These are phyloP conservation scores for Gnomoniopsis sp. DNA, from an alignment of 2,329 filamentous ascomycete genomes.

Conservation along the genomic window DNA sequence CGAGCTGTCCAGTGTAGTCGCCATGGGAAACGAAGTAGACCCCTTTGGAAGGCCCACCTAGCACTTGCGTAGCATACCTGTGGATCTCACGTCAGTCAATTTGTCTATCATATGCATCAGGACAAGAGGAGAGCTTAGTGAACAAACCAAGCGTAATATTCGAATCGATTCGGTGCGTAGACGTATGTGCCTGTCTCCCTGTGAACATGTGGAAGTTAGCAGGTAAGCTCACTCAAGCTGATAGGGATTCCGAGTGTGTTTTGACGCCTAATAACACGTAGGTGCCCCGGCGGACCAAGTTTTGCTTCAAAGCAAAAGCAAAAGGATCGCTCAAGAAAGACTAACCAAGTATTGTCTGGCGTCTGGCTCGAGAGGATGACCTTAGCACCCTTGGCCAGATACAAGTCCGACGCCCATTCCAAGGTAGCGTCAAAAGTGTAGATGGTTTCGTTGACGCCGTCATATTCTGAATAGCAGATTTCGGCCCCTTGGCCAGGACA, in stretches of 20 bases:
- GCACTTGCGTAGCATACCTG: slow-evolving; percentile 33
- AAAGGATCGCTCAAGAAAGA: too few species aligned
- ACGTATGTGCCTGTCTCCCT: slow-evolving; percentile 49
- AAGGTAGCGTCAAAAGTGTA: slow-evolving; percentile 60
- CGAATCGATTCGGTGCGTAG: slow-evolving; percentile 50
- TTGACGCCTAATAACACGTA: too few species aligned
- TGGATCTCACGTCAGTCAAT: slow-evolving; percentile 15
- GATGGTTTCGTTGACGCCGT: slow-evolving; percentile 51
- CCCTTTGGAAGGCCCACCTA: slow-evolving; percentile 34
- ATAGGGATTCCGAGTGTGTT: too few species aligned
- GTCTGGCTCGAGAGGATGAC: slow-evolving; percentile 59
- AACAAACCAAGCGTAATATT: slow-evolving; percentile 45
- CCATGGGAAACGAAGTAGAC: slow-evolving; percentile 59
- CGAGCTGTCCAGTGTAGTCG: slow-evolving; percentile 53
- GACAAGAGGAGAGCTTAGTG: slow-evolving; percentile 12
- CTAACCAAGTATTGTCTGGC: slow-evolving; percentile 49
- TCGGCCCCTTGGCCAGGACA: slow-evolving; percentile 53
- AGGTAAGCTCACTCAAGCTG: too few species aligned
- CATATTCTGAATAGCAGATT: slow-evolving; percentile 49
- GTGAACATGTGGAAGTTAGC: too few species aligned
- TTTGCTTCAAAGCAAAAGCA: too few species aligned
- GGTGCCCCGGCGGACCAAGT: too few species aligned
- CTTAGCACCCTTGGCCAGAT: slow-evolving; percentile 55
- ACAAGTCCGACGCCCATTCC: slow-evolving; percentile 50
- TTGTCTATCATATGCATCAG: neutral